Evolutionary conservation across 208 protist genomes (phyloP), one percentile per base, ranked within the genome.

Genomic region (Trypanosoma congolense): DNA sequence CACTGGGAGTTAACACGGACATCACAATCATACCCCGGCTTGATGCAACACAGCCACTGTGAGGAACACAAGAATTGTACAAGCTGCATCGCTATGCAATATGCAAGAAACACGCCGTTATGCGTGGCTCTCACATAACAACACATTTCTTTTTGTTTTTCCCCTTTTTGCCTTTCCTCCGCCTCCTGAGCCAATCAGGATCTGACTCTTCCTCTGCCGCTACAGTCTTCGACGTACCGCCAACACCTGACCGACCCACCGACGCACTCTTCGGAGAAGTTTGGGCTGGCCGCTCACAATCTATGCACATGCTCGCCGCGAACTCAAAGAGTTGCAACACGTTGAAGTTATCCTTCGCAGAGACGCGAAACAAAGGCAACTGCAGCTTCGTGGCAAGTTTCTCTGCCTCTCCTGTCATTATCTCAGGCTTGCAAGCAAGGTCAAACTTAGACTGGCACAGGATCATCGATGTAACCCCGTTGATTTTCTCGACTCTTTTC

Each of bases 371-470:
- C 54, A 97, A 83, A 4, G 88, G 87, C 10, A 96, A 25, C 57
- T 80, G 67, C 10, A 97, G 74, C 45, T 74, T 54, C 41, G 65
- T 71, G 2, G 94, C 90, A 0, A 96, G 73, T 26, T 65, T 62
- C 70, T 97, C 90, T 3, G 88, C 85, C 72, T 97, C 92, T 44
- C 87, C 75, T 40, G 74, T 79, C 10, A 75, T 79, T n/a, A 93
- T 71, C 29, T 69, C 73, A 9, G 81, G 76, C 57, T 93, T 72
- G 55, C 96, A 72, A 19, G 87, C 77, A 19, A 97, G 79, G 57
- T 97, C 93, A 43, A 95, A 87, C 73, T 97, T 97, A 18, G 93
- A 96, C 65, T 97, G 92, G 50, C 96, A 95, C 14, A 98, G 75
- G 41, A 95, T 74, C 76, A 96, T 96, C 19, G 86, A 71, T 42